Evolutionary conservation across 768 basidiomycete species (phyloP).

Genomic region (Hypholoma fasciculare): DNA sequence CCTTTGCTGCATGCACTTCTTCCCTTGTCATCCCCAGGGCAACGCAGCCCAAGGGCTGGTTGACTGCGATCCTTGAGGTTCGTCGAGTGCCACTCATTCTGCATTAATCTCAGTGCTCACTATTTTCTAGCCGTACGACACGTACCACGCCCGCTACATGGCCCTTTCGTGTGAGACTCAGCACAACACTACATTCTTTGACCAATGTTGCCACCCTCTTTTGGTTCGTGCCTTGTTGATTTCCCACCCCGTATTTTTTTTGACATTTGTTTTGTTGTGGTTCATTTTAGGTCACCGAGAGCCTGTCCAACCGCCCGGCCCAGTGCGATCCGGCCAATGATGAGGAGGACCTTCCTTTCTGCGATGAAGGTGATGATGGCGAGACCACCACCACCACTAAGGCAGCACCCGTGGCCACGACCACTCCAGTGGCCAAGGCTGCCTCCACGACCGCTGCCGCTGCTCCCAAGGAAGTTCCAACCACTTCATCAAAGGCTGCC

Average conservation of each 20-base stretch:
- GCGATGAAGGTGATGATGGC: conserved; percentile 18
- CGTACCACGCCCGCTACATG: conserved; percentile 64
- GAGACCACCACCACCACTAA: conserved; percentile 9
- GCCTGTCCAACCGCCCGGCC: conserved; percentile 45
- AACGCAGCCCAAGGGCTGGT: conserved; percentile 43
- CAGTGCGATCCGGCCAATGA: conserved; percentile 44
- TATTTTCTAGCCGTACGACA: conserved; percentile 42
- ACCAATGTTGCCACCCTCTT: conserved; percentile 71
- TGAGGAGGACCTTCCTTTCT: conserved; percentile 22
- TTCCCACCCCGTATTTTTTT: neutral
- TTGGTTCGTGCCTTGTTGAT: conserved; percentile 39
- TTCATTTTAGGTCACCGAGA: conserved; percentile 46
- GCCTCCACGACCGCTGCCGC: conserved; percentile 6
- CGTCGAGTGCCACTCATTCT: neutral
- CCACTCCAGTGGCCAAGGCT: conserved; percentile 10
- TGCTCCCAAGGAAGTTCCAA: conserved; percentile 2
- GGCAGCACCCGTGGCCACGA: conserved; percentile 17
- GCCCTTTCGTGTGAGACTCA: conserved; percentile 49
- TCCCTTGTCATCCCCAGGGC: conserved; percentile 41
- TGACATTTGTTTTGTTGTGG: too few relatives aligned
- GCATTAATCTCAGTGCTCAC: conserved; percentile 5
- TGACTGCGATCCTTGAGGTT: conserved; percentile 47
- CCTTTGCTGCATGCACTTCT: conserved; percentile 40
- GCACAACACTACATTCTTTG: conserved; percentile 58
- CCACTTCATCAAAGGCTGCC: conserved; percentile 7